phyloP scores from a whole-genome alignment of 1,284 basidiomycete genomes.

The Tranzscheliella williamsii region DNA sequence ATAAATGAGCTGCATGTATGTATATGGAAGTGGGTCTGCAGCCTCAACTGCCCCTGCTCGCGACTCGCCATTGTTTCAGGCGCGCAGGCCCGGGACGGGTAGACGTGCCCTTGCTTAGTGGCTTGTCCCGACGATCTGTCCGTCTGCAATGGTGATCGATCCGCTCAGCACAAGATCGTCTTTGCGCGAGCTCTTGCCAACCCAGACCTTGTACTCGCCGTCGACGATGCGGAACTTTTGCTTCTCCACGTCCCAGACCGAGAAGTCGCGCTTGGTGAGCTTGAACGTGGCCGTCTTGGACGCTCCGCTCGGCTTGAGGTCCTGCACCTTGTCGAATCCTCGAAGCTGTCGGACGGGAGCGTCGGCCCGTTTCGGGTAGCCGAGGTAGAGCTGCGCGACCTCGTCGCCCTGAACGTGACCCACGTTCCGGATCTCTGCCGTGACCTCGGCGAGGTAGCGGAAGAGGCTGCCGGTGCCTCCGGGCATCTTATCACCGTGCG shows the following conservation, averaged over 20 bases:
- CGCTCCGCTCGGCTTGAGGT: conserved; percentile 13
- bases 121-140: too few species aligned
- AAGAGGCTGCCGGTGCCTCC: conserved; percentile 45
- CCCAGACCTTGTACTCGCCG: conserved; percentile 33
- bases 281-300: conserved; percentile 26
- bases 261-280: conserved; percentile 34
- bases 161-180: too few species aligned
- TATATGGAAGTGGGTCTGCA: too few species aligned
- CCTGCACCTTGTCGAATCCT: conserved; percentile 43
- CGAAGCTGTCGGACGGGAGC: conserved; percentile 32
- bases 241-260: conserved; percentile 29
- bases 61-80: too few species aligned
- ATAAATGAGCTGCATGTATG: too few species aligned
- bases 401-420: conserved; percentile 62
- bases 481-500: conserved; percentile 15
- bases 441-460: conserved; percentile 65
- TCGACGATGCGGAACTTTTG: conserved; percentile 34
- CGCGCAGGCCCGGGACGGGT: too few species aligned
- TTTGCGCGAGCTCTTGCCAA: conserved; percentile 14
- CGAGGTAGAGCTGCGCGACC: conserved; percentile 63
- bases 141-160: too few species aligned
- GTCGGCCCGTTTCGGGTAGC: conserved; percentile 18
- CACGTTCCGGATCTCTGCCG: conserved; percentile 62
- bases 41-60: too few species aligned
- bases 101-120: too few species aligned